Percentiles rank a stretch among this genome's conserved stretches.
Conservation (phyloP, 768 basidiomycete species). For the Leucocoprinus sp. region DNA sequence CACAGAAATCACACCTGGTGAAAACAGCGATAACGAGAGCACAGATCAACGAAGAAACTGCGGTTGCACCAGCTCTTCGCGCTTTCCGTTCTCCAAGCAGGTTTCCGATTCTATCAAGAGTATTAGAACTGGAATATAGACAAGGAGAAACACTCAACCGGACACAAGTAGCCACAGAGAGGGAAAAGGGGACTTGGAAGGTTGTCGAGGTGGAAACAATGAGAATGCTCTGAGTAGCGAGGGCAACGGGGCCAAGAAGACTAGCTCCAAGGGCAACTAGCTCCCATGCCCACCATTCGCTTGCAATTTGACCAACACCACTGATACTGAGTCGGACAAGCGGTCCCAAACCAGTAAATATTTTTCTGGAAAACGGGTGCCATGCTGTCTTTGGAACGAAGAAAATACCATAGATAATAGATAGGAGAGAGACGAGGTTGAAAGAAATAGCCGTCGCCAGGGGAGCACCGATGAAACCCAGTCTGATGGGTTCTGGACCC, state of each 20-base stretch:
- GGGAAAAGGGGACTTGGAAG: constrained; percentile 77
- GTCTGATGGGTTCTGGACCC: constrained; percentile 69
- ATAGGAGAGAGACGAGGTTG: constrained; percentile 68
- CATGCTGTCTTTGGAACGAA: constrained; percentile 69
- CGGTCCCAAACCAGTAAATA: constrained; percentile 60
- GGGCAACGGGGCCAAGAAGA: constrained; percentile 62
- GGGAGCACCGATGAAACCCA: constrained; percentile 92
- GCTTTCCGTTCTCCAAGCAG: constrained; percentile 76
- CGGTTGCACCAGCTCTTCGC: constrained; percentile 61
- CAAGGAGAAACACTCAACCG: constrained; percentile 35
- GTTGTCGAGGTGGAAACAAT: constrained; percentile 66
- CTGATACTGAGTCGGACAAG: constrained; percentile 73
- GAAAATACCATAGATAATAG: constrained; percentile 54
- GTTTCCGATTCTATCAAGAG: constrained; percentile 72
- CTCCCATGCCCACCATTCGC: constrained; percentile 99
- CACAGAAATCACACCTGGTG: constrained; percentile 40
- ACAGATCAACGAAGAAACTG: constrained; percentile 57
- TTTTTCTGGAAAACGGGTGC: constrained; percentile 60
- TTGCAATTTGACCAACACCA: constrained; percentile 78
- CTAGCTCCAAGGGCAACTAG: constrained; percentile 55
- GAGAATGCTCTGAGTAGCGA: constrained; percentile 88
- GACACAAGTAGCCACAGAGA: constrained; percentile 80
- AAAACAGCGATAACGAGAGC: constrained; percentile 56
- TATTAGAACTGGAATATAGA: background rate
- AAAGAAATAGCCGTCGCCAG: constrained; percentile 84